Percentiles rank a stretch among this genome's conserved stretches.
phyloP scores from a whole-genome alignment of 164 flowering plant species.

The Vitis labrusca region DNA sequence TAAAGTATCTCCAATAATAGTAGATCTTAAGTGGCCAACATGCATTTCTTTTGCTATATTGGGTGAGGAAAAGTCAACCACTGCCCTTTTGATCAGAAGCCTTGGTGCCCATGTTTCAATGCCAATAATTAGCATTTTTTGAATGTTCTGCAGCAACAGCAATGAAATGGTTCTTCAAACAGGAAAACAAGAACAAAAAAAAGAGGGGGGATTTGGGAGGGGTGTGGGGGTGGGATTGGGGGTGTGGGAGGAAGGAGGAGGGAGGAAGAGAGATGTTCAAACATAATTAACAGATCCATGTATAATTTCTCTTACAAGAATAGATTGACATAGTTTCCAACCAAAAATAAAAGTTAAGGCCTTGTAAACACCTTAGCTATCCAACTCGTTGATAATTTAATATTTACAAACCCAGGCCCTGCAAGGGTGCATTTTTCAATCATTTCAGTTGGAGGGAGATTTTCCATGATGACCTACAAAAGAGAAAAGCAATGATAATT shows the following conservation, averaged over 20 bases:
- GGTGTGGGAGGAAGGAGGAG: background rate
- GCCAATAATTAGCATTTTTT: conserved; percentile 77
- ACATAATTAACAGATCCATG: background rate
- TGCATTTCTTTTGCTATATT: conserved; percentile 99
- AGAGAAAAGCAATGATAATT: background rate
- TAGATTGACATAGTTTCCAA: too few relatives aligned
- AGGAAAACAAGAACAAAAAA: background rate
- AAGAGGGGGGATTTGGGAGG: background rate
- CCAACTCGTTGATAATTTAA: conserved; percentile 70
- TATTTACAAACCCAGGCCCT: conserved; percentile 91
- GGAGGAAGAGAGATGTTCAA: background rate
- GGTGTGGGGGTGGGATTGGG: too few relatives aligned
- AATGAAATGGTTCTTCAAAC: conserved; percentile 1
- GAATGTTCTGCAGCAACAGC: conserved; percentile 59
- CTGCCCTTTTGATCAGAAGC: conserved; percentile 60
- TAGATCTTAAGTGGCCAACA: conserved; percentile 94
- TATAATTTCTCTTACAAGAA: too few relatives aligned
- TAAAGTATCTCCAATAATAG: conserved; percentile 91
- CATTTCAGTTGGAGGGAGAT: conserved; percentile 80
- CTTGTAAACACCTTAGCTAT: conserved; percentile 70
- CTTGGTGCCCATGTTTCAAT: conserved; percentile 86
- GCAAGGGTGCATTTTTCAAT: conserved; percentile 79
- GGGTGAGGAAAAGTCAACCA: conserved; percentile 97
- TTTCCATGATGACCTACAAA: conserved; percentile 66
- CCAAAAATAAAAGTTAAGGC: background rate